phyloP scores from a whole-genome alignment of 129 eudicot species.

The Tagetes patula region DNA sequence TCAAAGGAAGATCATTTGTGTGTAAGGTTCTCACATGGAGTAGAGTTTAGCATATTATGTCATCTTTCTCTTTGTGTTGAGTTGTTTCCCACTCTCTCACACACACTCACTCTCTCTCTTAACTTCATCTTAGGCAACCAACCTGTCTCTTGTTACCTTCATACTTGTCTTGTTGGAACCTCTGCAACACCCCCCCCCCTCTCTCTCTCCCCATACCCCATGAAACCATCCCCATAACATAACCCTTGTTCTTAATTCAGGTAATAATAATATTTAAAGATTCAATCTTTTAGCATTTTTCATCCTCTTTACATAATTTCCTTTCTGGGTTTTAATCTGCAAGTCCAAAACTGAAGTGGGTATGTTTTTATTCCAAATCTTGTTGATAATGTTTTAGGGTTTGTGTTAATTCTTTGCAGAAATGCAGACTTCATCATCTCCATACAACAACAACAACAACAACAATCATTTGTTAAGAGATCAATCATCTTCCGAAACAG shows the following conservation, averaged over 20 bases:
- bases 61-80: constrained; percentile 40
- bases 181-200: constrained; percentile 34
- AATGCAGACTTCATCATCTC: constrained; percentile 46
- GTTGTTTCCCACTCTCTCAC: constrained; percentile 41
- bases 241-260: constrained; percentile 19
- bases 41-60: constrained; percentile 42
- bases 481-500: constrained; percentile 39
- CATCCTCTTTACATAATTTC: neutral
- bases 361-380: constrained; percentile 25
- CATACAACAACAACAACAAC: constrained; percentile 20
- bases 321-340: neutral
- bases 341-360: neutral
- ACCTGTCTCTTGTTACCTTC: constrained; percentile 79
- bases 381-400: constrained; percentile 17
- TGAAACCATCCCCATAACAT: constrained; percentile 29
- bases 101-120: constrained; percentile 19
- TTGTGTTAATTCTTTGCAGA: constrained; percentile 30
- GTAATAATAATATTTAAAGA: constrained; percentile 14
- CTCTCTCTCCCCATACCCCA: constrained; percentile 29
- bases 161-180: constrained; percentile 47
- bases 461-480: constrained; percentile 44
- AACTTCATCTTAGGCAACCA: constrained; percentile 83
- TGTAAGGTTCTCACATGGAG: constrained; percentile 39
- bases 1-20: constrained; percentile 24
- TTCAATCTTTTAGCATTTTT: constrained; percentile 26